Evolutionary conservation across 345 rosid species (phyloP).

Genomic region (Eucalyptus pauciflora): DNA sequence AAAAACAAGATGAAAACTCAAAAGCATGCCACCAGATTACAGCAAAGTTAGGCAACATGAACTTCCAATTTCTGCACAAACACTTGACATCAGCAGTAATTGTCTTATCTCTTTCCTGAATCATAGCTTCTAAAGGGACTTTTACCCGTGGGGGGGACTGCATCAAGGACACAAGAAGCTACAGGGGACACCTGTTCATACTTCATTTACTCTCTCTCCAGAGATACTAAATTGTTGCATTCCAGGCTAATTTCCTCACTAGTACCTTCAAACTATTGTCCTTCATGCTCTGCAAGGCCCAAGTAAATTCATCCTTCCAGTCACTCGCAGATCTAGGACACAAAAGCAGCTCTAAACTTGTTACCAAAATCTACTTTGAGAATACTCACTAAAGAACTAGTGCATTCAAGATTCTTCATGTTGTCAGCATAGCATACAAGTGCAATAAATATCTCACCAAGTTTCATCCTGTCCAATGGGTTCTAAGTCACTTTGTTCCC

Average conservation of each 20-base stretch:
- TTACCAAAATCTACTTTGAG: not conserved
- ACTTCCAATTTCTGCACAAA: not conserved
- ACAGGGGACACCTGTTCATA: not conserved
- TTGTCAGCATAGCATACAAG: not conserved
- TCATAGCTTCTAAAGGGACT: not conserved
- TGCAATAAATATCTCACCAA: not conserved
- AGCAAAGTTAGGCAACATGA: not conserved
- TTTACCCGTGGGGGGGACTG: no score
- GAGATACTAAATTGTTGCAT: not conserved
- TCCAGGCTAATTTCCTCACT: not conserved
- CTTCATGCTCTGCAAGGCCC: no score
- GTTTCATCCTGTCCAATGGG: not conserved
- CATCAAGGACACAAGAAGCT: not conserved
- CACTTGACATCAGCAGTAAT: not conserved
- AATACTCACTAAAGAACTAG: not conserved
- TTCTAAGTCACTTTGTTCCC: not conserved
- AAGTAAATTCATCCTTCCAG: not conserved
- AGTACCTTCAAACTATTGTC: no score
- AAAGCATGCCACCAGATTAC: not conserved
- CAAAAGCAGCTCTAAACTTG: not conserved
- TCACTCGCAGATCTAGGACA: not conserved
- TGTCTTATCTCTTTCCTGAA: not conserved
- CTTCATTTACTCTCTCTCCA: not conserved
- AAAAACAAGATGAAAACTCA: not conserved
- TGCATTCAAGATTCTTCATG: not conserved